Evolutionary conservation across 805 yeast species (phyloP), one percentile per base, ranked within the genome.

Genomic region (Metschnikowia baotianmanensis): DNA sequence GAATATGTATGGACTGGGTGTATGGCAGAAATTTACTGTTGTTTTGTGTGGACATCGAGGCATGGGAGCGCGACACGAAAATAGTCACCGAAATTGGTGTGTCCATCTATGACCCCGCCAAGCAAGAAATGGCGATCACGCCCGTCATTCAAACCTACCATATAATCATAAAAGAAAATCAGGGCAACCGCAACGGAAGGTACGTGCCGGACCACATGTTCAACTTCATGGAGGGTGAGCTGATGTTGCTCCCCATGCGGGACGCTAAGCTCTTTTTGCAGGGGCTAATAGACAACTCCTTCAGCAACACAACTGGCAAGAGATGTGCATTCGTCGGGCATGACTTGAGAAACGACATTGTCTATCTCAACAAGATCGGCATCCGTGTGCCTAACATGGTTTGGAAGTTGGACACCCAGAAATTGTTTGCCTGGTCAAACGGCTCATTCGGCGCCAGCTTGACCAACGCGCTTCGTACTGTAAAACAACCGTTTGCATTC

Each of bases 71-170:
- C 13, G 29, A 38, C 29, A 42, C 37, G 8, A 34, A 31, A 9
- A 36, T 45, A 18, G 50, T 57, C 24, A 56, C 60, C 16, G 61
- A 57, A 31, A 52, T 57, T 23, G 61, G 61, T 4, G 34, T 56
- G 3, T 50, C 55, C n/a, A 44, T 57, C 16, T 55, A 55, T 37
- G 57, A 55, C 35, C 56, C 60, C 8, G 35, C 21, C 18, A 38
- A 35, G 21, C 50, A 43, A 34, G 42, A 40, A 25, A 31, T 16
- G 24, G 38, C 50, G 34, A 26, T 48, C 13, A 31, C 50, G 23
- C 59, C 61, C 12, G 35, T 39, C 19, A 36, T 57, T 26, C 31
- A 37, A 20, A 45, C 52, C 9, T 19, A 43, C 28, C 61, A 57
- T 32, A 47, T 57, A 23, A 36, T 57, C 16, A 36, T 52, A 32